Evolutionary conservation across 106 monocot species (phyloP), one percentile per base, ranked within the genome.

Genomic region (Apostasia shenzhenica): DNA sequence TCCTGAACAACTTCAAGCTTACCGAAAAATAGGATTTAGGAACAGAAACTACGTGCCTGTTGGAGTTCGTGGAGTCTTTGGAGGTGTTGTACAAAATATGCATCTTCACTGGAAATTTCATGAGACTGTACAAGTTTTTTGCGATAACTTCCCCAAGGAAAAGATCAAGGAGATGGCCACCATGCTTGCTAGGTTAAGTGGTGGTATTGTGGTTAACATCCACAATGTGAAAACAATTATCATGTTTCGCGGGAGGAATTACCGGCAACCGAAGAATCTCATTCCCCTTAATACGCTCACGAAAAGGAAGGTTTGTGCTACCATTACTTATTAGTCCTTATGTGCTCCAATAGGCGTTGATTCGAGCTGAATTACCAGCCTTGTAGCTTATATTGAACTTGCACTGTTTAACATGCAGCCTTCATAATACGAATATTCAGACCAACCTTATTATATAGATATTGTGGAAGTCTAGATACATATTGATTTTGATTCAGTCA

Each of bases 51-150:
- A 99, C 61, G 92, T 92, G 2, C 90, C 92, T 45, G 97, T 99
- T 41, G 97, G 97, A 76, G 83, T 99, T 68, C 84, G 97, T 63
- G 93, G 97, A 48, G 97, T 99, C 43, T 99, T 99, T 79, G 92
- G 97, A 42, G 97, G 97, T 61, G 97, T 99, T 70, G 97, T 99
- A 44, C 97, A 99, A 70, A 99, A 93, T 58, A 99, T 99, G 97
- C 97, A 99, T 83, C 87, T 99, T 26, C 97, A 99, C 59, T 95
- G 95, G 92, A 95, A 92, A 77, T 92, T 91, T 74, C 95, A 92
- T 74, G 95, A 92, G 70, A 92, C 92, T 0, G 97, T 99, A 46
- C 97, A 95, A 79, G 97, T 99, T 66, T 99, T 87, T 57, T 99
- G 97, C 70, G 97, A 93, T 72, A 99, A 93, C 72, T 99, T 83